Base-by-base conservation (phyloP, 169 alveolate genomes). In the Theileria annulata region DNA sequence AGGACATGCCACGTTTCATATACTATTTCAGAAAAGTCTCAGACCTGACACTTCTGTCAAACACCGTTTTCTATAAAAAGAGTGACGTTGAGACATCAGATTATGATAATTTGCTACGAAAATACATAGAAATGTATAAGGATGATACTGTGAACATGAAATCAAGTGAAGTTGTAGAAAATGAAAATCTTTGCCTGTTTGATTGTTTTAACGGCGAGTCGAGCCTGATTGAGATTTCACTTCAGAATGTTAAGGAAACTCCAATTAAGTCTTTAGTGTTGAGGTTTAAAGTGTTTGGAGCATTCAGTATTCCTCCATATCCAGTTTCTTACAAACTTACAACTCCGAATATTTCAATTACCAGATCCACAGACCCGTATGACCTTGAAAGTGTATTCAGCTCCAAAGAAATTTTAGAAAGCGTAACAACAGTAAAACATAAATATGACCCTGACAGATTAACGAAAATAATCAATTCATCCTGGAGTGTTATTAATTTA, bases 251-350 rank as follows among this genome's bases (percentile, higher is more conserved):
- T 23, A n/a, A 60, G 33, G 25, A 60, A 25, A 9, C 27, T 4
- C 69, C 69, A 27, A 60, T 60, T 2, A 60, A 60, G 17, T 19
- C 31, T 13, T 15, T 60, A n/a, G 25, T 3, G 47, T 12, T 60
- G 35, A 60, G 69, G 69, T 60, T 60, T 3, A 60, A 60, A 9
- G 69, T 60, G 69, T 33, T 60, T 13, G 69, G 69, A n/a, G 33
- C 31, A 19, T 60, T 60, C 21, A 60, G 33, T 15, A 9, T 60
- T n/a, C 48, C 69, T 25, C 69, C 69, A 19, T 60, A 60, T 27
- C 47, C 69, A 60, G 47, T 23, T 3, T 60, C 69, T 15, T 60
- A 60, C 37, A 60, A 60, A 33, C 33, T 60, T 9, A 4, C 15
- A 13, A 9, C 69, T 6, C 31, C 69, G 15, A 33, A 60, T 35